Conservation (phyloP, 768 basidiomycete genomes). For the Hygrophorus pudorinus region DNA sequence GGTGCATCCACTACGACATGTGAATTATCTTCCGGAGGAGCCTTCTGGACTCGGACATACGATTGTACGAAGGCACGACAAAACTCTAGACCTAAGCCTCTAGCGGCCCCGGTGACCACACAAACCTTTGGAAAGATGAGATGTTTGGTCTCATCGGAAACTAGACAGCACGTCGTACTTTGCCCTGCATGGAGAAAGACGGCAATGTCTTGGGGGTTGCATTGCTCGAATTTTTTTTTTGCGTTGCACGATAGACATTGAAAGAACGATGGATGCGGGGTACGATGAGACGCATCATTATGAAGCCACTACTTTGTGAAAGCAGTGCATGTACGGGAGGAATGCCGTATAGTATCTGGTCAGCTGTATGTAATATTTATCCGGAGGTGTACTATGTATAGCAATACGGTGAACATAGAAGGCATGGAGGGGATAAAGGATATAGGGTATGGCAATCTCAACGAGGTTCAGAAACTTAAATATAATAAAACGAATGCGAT, state of each 20-base stretch:
- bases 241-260: too few relatives aligned
- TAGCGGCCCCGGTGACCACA: constrained; percentile 87
- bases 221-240: constrained; percentile 8
- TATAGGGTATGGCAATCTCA: neutral
- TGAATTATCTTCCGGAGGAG: neutral
- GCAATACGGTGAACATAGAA: constrained; percentile 8
- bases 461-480: neutral
- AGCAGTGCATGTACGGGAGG: too few relatives aligned
- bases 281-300: neutral
- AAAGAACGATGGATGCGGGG: constrained; percentile 5
- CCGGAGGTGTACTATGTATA: constrained; percentile 9
- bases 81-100: constrained; percentile 86
- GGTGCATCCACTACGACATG: constrained; percentile 57
- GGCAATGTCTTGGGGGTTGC: constrained; percentile 48
- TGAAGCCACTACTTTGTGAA: constrained; percentile 13
- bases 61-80: constrained; percentile 85
- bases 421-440: neutral
- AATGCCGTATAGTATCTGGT: too few relatives aligned
- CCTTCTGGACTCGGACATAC: constrained; percentile 30
- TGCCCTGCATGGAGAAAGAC: constrained; percentile 70
- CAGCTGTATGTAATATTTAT: constrained; percentile 3
- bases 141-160: neutral
- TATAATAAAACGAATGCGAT: neutral
- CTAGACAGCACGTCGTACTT: constrained; percentile 31
- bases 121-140: constrained; percentile 49